A percentile compares a stretch with the other conserved stretches of the same genome.
Conservation (phyloP, 2,329 filamentous ascomycete species). For the Helotiales sp. region DNA sequence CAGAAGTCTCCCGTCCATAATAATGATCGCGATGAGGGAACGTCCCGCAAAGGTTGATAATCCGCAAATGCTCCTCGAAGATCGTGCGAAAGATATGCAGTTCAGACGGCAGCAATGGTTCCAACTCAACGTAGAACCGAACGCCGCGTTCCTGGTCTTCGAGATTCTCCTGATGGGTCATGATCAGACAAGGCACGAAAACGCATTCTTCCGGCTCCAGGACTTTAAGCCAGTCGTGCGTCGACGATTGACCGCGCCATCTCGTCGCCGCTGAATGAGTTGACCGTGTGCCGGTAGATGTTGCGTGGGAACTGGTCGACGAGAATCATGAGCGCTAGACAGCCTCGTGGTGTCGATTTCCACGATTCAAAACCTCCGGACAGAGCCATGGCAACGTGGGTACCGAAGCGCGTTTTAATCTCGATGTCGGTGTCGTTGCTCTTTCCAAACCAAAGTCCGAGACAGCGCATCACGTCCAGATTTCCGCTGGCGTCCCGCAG, state of each 20-base stretch:
- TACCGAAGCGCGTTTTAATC: conserved; percentile 14
- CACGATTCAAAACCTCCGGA: conserved; percentile 7
- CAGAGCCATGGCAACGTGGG: conserved; percentile 13
- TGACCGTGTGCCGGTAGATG: conserved; percentile 18
- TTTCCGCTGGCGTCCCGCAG: background rate
- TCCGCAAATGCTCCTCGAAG: conserved; percentile 17
- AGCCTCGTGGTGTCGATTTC: conserved; percentile 31
- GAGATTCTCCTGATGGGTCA: conserved; percentile 17
- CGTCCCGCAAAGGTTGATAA: conserved; percentile 12
- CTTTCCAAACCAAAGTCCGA: conserved; percentile 20
- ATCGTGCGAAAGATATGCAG: conserved; percentile 19
- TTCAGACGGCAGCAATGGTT: conserved; percentile 15
- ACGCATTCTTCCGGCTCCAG: conserved; percentile 14
- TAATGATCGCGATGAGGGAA: conserved; percentile 22
- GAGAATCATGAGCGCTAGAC: conserved; percentile 45
- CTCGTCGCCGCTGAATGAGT: conserved; percentile 12
- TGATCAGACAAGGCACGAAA: conserved; percentile 19
- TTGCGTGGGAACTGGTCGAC: conserved; percentile 47
- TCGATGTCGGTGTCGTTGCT: conserved; percentile 21
- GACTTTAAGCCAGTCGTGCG: conserved; percentile 10
- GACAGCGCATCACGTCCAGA: conserved; percentile 16
- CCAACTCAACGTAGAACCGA: conserved; percentile 16
- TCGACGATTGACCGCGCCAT: conserved; percentile 3
- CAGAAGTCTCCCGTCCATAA: conserved; percentile 17
- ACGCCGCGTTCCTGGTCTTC: conserved; percentile 12